Evolutionary conservation across 768 basidiomycete genomes (phyloP).

Genomic region (Rhodocollybia butyracea): DNA sequence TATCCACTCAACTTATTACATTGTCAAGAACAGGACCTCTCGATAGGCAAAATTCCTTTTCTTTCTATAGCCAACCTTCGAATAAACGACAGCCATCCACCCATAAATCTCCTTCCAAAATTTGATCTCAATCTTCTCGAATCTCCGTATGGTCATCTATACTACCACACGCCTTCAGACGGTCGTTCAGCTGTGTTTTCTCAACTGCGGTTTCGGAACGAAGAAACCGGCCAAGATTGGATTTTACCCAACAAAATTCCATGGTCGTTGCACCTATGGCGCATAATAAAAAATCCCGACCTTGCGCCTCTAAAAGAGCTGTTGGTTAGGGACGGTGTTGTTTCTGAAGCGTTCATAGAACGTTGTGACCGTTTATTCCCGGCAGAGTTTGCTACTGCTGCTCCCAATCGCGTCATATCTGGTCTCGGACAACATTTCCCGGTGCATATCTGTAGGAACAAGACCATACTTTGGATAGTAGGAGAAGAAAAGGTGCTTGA

Average conservation of each 20-base stretch:
- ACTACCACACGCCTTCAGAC: not conserved
- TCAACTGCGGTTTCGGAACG: not conserved
- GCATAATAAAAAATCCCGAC: conserved; percentile 1
- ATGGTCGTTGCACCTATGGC: conserved; percentile 4
- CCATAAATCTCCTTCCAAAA: conserved; percentile 5
- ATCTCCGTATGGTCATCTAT: not conserved
- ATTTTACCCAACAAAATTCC: conserved; percentile 4
- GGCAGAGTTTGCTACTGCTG: not conserved
- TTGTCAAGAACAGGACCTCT: conserved; percentile 1
- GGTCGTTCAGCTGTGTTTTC: not conserved
- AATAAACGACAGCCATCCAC: not conserved
- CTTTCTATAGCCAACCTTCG: not conserved
- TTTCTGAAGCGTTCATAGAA: not conserved
- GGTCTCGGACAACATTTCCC: conserved; percentile 3
- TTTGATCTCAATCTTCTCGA: not conserved
- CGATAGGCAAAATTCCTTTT: not conserved
- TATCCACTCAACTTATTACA: too few relatives aligned
- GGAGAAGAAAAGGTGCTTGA: conserved; percentile 5
- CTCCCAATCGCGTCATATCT: conserved; percentile 2
- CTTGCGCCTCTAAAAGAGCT: conserved; percentile 1
- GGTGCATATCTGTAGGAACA: not conserved
- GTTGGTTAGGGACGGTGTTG: not conserved
- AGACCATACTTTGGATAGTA: conserved; percentile 1
- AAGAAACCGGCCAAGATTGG: not conserved
- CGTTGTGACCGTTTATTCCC: conserved; percentile 2